phyloP scores from a whole-genome alignment of 139 green algal species.

The Astrephomene gubernaculifera region DNA sequence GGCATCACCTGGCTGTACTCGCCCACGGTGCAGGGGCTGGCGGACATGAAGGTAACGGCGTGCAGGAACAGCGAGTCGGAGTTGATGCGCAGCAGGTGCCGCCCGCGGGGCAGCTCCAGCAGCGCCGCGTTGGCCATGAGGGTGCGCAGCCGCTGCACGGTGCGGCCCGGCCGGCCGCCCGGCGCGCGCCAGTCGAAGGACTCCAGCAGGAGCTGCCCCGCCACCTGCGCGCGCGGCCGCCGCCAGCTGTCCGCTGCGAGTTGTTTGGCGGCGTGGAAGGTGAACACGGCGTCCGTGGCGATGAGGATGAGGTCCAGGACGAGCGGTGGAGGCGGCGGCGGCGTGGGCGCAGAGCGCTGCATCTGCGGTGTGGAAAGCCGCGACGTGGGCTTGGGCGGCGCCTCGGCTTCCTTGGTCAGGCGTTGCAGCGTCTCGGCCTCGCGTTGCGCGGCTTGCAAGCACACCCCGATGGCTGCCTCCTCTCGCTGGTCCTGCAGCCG shows the following conservation, averaged over 20 bases:
- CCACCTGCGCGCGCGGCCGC: slow-evolving; percentile 25
- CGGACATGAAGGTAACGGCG: slow-evolving; percentile 49
- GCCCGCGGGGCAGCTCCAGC: slow-evolving; percentile 69
- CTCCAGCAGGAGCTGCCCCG: slow-evolving; percentile 59
- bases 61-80: slow-evolving; percentile 54
- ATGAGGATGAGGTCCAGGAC: background rate
- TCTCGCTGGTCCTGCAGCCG: slow-evolving; percentile 51
- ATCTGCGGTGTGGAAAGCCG: background rate
- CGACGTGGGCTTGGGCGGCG: slow-evolving; percentile 1
- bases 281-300: slow-evolving; percentile 22
- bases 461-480: slow-evolving; percentile 33
- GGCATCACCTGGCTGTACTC: slow-evolving; percentile 37
- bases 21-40: slow-evolving; percentile 39
- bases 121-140: slow-evolving; percentile 43
- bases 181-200: slow-evolving; percentile 49
- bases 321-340: background rate
- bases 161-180: slow-evolving; percentile 36
- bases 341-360: background rate
- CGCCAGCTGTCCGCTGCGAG: slow-evolving; percentile 41
- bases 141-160: slow-evolving; percentile 55
- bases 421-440: slow-evolving; percentile 9
- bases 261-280: slow-evolving; percentile 49
- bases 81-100: slow-evolving; percentile 68
- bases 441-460: slow-evolving; percentile 23
- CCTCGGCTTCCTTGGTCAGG: background rate